Base-by-base conservation (phyloP, 1,284 basidiomycete species). In the Peniophora sp. region DNA sequence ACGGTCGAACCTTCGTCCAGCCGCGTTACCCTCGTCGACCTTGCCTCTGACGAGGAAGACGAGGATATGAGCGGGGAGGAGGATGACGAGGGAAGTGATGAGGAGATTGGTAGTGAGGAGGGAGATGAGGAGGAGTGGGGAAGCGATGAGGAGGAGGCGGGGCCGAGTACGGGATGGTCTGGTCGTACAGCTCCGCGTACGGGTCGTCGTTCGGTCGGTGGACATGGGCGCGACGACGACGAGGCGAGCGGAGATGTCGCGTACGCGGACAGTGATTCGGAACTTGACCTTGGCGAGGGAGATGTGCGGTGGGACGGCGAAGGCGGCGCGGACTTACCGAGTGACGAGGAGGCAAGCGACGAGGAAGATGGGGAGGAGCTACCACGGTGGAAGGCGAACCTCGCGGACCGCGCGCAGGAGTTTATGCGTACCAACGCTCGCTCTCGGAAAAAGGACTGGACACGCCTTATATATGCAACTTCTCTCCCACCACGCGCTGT, bases 201-300 rank as follows among this genome's bases (percentile, higher is more conserved):
- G 11, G 65, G 65, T 3, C 69, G 66, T 17, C 74, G 84, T 17
- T 72, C 66, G 1, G 64, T 71, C n/a, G 65, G 65, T 19, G 76
- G n/a, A 8, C n/a, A n/a, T 17, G 38, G 38, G 8, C 16, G 61
- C 34, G 66, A 67, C 36, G 66, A 65, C 43, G 66, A 67, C 36
- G 66, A 65, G 43, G 61, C 69, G 45, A 66, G 66, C 32, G 69
- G 69, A 3, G 72, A 74, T 14, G 68, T 87, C 19, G 81, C 81
- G 45, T 93, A 87, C 59, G 89, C 85, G 1, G 87, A 91, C 17
- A 89, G 85, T 54, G 90, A 92, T 61, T 90, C 88, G 2, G 86
- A 91, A 51, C 67, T 86, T 23, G 32, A 72, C 24, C 64, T 68
- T 43, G 76, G 79, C 11, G 72, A 72, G 19, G 70, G 64, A 11